Evolutionary conservation across 139 green algal genomes (phyloP).

Genomic region (Coelastrella sp.): DNA sequence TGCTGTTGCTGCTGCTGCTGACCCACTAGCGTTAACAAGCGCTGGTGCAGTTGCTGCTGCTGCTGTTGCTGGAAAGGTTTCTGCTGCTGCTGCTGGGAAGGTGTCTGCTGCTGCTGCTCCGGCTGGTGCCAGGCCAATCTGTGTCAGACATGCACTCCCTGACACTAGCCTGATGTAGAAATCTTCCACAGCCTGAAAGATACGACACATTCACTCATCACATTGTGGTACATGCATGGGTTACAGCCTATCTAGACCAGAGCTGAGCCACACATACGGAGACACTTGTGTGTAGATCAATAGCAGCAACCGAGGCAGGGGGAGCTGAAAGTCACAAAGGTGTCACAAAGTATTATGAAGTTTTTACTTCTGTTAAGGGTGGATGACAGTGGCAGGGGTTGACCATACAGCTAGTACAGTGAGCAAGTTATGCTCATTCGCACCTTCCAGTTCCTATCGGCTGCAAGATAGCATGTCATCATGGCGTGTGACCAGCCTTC

Average conservation of each 20-base stretch:
- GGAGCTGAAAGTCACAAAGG: too few species aligned
- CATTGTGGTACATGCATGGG: background rate
- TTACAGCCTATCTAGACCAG: too few species aligned
- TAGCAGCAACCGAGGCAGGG: too few species aligned
- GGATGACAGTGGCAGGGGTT: too few species aligned
- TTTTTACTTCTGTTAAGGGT: too few species aligned
- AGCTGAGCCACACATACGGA: too few species aligned
- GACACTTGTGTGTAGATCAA: too few species aligned
- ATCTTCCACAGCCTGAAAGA: slow-evolving; percentile 25
- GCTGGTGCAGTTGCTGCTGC: background rate
- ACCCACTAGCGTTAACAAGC: background rate
- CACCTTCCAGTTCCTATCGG: slow-evolving; percentile 35
- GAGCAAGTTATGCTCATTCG: background rate
- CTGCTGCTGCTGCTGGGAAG: background rate
- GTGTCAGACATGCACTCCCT: background rate
- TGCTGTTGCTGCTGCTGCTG: background rate
- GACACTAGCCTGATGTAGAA: slow-evolving; percentile 19
- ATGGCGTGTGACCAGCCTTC: slow-evolving; percentile 5
- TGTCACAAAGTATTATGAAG: too few species aligned
- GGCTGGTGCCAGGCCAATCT: slow-evolving; percentile 3
- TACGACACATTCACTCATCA: background rate
- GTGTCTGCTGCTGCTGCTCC: background rate
- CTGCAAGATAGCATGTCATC: background rate
- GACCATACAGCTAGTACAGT: too few species aligned
- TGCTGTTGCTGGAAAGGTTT: background rate